Evolutionary conservation across 805 yeast species (phyloP), one percentile per base, ranked within the genome.

Genomic region (Schwanniomyces occidentalis): DNA sequence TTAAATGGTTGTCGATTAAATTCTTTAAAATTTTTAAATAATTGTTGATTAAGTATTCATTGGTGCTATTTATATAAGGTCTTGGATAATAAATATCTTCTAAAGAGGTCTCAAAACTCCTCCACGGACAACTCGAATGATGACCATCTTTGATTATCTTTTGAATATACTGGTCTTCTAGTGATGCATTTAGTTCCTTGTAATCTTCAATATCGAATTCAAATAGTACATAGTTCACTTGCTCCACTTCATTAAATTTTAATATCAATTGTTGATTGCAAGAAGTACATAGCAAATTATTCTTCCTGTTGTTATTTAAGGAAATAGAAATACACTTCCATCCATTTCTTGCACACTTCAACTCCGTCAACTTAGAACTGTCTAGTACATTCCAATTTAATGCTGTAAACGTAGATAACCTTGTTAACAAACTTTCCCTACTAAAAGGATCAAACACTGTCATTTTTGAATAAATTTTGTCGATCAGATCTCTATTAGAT

Each of bases 311-410:
- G 20, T 47, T 46, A 27, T 41, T 41, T 6, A 40, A 30, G 1
- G 59, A 43, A 16, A 58, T 48, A 6, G 63, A 52, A 10, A 65
- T 67, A 41, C 76, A 71, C 32, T 49, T 54, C 83, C 83, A 78
- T 2, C 84, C 84, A 34, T 69, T 61, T 15, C 71, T 45, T 1
- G 80, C 68, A 46, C 79, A 72, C 19, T 51, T 61, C 21, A 78
- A 54, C 34, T 79, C 80, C 5, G 61, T 71, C 17, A 78, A 49
- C 4, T 35, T 37, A 3, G 28, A 22, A 8, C 17, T 27, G 5
- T 37, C 31, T 3, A 52, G 51, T 1, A 75, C 44, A 10, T 58
- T 52, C 83, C 83, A 78, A 46, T 71, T 71, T 23, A 70, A 45
- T 2, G 71, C 60, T 6, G 61, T 63, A 47, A 60, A 78, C 1